These are phyloP conservation scores for Bauhinia variegata DNA, from an alignment of 306 rosid genomes.

Conservation along the genomic window DNA sequence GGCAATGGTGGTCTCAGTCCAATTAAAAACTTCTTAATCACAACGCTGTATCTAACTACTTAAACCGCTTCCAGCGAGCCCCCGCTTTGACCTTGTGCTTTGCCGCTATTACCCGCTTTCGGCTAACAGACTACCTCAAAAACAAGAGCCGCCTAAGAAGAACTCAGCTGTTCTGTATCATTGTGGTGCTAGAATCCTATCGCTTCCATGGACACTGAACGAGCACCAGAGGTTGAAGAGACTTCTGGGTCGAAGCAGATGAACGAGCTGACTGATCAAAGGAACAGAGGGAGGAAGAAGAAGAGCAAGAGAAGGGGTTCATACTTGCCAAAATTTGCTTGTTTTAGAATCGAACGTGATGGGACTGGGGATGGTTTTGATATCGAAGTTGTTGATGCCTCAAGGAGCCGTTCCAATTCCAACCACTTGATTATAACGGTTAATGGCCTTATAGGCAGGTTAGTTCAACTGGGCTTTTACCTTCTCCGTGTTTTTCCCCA, in stretches of 20 bases:
- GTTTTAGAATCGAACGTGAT: slow-evolving; percentile 58
- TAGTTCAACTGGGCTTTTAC: not conserved
- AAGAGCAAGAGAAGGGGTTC: slow-evolving; percentile 25
- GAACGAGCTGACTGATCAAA: not conserved
- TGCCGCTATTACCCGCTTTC: slow-evolving; percentile 8
- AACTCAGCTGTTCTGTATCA: too few species aligned
- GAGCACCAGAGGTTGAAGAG: slow-evolving; percentile 22
- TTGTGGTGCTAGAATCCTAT: not conserved
- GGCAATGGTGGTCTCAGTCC: not conserved
- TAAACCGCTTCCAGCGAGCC: slow-evolving; percentile 6
- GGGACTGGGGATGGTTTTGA: slow-evolving; percentile 50
- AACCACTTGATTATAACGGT: slow-evolving; percentile 77
- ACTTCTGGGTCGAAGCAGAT: slow-evolving; percentile 24
- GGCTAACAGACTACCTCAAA: not conserved
- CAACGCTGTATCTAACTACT: slow-evolving; percentile 17
- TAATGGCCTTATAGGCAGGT: slow-evolving; percentile 88
- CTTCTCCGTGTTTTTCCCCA: not conserved
- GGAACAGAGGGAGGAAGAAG: slow-evolving; percentile 16
- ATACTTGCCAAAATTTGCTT: slow-evolving; percentile 51
- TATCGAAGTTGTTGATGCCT: slow-evolving; percentile 57
- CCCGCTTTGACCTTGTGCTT: not conserved
- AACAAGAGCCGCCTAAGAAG: not conserved
- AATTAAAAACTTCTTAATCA: not conserved
- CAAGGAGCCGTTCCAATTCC: slow-evolving; percentile 44
- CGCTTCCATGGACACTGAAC: slow-evolving; percentile 48